Conservation (phyloP, 441 rosid genomes). For the Bruguiera hainesii region DNA sequence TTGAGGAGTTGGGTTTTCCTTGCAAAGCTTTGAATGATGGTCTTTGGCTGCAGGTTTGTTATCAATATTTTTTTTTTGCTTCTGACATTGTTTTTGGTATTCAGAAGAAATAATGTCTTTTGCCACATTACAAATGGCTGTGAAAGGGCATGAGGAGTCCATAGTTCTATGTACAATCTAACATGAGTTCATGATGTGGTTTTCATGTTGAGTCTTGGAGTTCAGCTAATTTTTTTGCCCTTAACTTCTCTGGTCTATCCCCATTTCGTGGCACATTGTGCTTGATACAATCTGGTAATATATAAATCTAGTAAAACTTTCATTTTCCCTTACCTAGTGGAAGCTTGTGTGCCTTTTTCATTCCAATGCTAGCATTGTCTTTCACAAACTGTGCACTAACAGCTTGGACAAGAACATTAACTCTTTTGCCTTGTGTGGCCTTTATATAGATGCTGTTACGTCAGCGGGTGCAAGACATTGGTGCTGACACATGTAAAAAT, state of each 20-base stretch:
- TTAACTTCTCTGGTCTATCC: conserved; percentile 2
- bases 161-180: background rate
- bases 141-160: background rate
- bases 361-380: too few species aligned
- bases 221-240: background rate
- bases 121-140: background rate
- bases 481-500: conserved; percentile 82
- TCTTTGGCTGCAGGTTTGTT: conserved; percentile 92
- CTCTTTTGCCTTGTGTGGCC: conserved; percentile 23
- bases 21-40: conserved; percentile 96
- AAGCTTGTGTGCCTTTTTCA: background rate
- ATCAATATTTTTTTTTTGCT: conserved; percentile 21
- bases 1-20: conserved; percentile 94
- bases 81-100: conserved; percentile 10
- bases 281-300: conserved; percentile 5
- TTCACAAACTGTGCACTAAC: background rate
- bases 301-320: background rate
- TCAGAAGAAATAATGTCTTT: background rate
- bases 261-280: background rate
- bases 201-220: background rate
- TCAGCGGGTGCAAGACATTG: conserved; percentile 87
- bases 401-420: conserved; percentile 17
- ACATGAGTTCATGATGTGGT: background rate
- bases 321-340: conserved; percentile 2
- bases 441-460: conserved; percentile 76